Base-by-base conservation (phyloP, 495 filamentous ascomycete species). In the Letharia columbiana region DNA sequence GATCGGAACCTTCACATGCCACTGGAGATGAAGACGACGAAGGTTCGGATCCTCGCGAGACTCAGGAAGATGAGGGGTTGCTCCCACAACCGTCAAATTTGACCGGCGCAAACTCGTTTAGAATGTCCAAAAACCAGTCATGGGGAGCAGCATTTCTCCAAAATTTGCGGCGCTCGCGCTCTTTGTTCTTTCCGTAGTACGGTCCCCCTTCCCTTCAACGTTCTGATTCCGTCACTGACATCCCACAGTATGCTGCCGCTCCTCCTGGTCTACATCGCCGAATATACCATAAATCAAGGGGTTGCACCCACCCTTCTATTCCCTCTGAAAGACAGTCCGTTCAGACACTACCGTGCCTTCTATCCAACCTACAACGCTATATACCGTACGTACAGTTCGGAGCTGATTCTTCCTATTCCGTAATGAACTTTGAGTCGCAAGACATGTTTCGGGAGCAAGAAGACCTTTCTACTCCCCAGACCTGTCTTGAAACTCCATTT, bases 241-340 rank as follows among this genome's bases (percentile, higher is more conserved):
- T 42, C 41, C 35, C 57, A 44, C 49, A 88, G 91, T 73, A 97
- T 98, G 91, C 78, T 96, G 4, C 94, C 94, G 0, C 81, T 98
- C 13, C 78, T 97, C 50, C 77, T 98, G 35, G 94, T 98, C 63
- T 98, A 96, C 73, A 83, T 96, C 49, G 90, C 91, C 62, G 94
- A 98, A 79, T 98, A 97, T 74, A 92, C 90, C 66, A 96, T 97
- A 76, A 97, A 97, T 77, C 91, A 94, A 77, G 91, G 91, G 49
- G 89, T 98, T 47, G 81, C 89, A 0, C 94, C 93, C 1, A 96
- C 90, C 0, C 81, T 97, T 15, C 84, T 98, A 44, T 98, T 96
- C 75, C 91, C 92, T 0, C 76, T 96, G 13, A 70, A 80, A 1
- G 76, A 80, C 8, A 87, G 87, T 1, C 93, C 93, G 2, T 96